phyloP scores from a whole-genome alignment of 768 basidiomycete genomes.

The Russula compacta region DNA sequence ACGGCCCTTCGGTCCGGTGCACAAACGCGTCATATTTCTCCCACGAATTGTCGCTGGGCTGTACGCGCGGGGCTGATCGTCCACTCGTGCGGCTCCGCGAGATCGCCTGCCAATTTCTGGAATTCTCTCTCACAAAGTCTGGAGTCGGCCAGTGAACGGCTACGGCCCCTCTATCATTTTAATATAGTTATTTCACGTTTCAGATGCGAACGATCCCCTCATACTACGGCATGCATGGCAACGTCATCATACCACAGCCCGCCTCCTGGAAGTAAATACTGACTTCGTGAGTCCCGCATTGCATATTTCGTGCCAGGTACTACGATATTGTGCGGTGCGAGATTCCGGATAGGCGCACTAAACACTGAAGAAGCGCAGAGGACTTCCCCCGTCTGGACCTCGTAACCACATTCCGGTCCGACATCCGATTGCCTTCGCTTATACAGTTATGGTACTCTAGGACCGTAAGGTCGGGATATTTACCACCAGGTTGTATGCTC shows the following conservation, averaged over 20 bases:
- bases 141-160: neutral
- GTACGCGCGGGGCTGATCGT: neutral
- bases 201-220: neutral
- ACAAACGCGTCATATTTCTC: neutral
- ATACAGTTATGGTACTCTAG: too few species aligned
- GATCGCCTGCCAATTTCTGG: neutral
- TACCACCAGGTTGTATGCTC: too few species aligned
- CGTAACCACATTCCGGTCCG: neutral
- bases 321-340: neutral
- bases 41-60: constrained; percentile 4
- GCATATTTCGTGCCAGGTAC: neutral
- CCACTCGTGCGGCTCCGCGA: neutral
- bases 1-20: neutral
- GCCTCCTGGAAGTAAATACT: neutral
- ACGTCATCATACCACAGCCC: neutral
- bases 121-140: neutral
- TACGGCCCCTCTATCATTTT: neutral
- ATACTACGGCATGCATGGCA: neutral
- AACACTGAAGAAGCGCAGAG: neutral
- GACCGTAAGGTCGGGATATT: too few species aligned
- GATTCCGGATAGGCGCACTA: neutral
- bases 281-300: neutral
- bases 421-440: constrained; percentile 4
- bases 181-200: neutral
- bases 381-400: neutral